phyloP scores from a whole-genome alignment of 179 eudicot genomes.

The Drosera spatulata region DNA sequence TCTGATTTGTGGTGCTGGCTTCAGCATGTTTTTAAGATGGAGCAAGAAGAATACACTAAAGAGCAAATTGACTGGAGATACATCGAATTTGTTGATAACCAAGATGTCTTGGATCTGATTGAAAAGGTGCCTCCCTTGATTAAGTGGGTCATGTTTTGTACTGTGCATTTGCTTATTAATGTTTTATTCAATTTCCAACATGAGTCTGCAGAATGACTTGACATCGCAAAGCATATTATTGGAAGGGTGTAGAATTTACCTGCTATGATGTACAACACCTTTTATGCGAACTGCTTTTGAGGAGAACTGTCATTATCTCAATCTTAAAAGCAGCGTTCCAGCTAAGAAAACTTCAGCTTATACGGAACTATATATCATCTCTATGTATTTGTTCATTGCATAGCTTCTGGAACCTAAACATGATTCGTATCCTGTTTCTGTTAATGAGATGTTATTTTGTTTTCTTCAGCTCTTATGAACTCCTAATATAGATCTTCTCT shows the following conservation, averaged over 20 bases:
- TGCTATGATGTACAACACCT: too few relatives aligned
- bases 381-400: too few relatives aligned
- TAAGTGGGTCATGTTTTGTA: constrained; percentile 1
- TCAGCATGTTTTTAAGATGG: constrained; percentile 84
- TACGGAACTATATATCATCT: too few relatives aligned
- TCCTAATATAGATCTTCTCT: not conserved
- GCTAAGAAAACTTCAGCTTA: too few relatives aligned
- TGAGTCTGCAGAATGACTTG: not conserved
- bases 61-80: constrained; percentile 84
- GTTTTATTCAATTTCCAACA: not conserved
- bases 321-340: too few relatives aligned
- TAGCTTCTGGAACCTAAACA: too few relatives aligned
- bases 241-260: too few relatives aligned
- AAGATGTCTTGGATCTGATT: constrained; percentile 74
- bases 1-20: constrained; percentile 14
- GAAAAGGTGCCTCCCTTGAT: constrained; percentile 32
- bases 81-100: constrained; percentile 78
- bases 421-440: too few relatives aligned
- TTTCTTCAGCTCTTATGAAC: not conserved
- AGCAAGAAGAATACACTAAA: constrained; percentile 84
- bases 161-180: not conserved
- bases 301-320: too few relatives aligned
- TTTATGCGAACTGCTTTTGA: too few relatives aligned
- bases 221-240: too few relatives aligned
- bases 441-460: too few relatives aligned